Evolutionary conservation across 2,329 filamentous ascomycete genomes (phyloP).

Genomic region (Trichoderma afroharzianum): DNA sequence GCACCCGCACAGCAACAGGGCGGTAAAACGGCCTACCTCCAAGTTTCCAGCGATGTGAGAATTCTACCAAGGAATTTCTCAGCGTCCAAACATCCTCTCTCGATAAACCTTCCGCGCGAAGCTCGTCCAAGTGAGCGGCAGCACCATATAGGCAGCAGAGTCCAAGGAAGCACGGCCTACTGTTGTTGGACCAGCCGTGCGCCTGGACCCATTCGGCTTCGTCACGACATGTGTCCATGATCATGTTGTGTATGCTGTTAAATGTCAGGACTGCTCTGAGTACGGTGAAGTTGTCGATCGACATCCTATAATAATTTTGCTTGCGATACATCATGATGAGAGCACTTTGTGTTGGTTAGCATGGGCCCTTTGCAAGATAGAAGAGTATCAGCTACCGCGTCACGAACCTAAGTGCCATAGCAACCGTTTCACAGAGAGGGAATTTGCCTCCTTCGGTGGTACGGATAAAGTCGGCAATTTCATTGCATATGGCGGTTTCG

Average conservation of each 20-base stretch:
- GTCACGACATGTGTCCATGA: background rate
- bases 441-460: background rate
- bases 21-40: background rate
- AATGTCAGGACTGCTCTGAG: background rate
- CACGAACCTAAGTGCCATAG: background rate
- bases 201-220: background rate
- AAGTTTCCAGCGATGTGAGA: background rate
- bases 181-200: background rate
- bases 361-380: background rate
- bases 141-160: conserved; percentile 3
- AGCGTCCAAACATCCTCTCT: background rate
- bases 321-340: conserved; percentile 4
- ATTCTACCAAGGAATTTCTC: background rate
- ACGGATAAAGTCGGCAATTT: background rate
- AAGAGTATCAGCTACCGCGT: background rate
- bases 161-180: background rate
- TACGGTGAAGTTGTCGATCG: background rate
- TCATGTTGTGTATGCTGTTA: background rate
- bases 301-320: background rate
- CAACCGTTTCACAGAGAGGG: conserved; percentile 1
- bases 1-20: background rate
- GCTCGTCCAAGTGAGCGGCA: background rate
- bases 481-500: background rate
- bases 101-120: background rate
- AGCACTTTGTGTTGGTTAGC: background rate